Evolutionary conservation across 2,329 filamentous ascomycete species (phyloP).

Genomic region (Emergomyces orientalis): DNA sequence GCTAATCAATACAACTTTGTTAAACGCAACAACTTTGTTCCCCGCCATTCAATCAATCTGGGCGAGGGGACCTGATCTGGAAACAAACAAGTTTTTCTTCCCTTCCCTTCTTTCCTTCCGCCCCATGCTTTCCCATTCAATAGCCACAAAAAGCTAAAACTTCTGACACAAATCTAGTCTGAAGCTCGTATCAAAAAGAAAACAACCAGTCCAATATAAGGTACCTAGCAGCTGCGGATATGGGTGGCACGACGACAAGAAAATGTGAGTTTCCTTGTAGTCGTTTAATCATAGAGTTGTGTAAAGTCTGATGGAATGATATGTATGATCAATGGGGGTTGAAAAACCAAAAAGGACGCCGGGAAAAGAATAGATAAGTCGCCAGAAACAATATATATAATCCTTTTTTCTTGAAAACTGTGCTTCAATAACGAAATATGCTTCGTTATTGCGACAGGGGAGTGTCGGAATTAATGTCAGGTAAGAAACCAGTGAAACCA

Average conservation of each 20-base stretch:
- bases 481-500: not conserved
- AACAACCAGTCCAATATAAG: not conserved
- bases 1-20: not conserved
- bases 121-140: not conserved
- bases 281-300: not conserved
- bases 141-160: not conserved
- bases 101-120: not conserved
- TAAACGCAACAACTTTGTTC: not conserved
- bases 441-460: not conserved
- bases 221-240: not conserved
- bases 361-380: not conserved
- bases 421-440: constrained; percentile 2
- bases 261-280: not conserved
- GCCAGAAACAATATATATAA: not conserved
- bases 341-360: not conserved
- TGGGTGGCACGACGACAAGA: not conserved
- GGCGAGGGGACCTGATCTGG: not conserved
- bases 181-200: not conserved
- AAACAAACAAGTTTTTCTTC: not conserved
- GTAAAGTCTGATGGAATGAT: not conserved
- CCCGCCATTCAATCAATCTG: not conserved
- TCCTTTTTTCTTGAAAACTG: not conserved
- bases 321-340: not conserved
- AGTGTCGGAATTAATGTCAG: not conserved
- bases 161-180: not conserved